Evolutionary conservation across 2,329 filamentous ascomycete species (phyloP).

Genomic region (Trematosphaeria pertusa): DNA sequence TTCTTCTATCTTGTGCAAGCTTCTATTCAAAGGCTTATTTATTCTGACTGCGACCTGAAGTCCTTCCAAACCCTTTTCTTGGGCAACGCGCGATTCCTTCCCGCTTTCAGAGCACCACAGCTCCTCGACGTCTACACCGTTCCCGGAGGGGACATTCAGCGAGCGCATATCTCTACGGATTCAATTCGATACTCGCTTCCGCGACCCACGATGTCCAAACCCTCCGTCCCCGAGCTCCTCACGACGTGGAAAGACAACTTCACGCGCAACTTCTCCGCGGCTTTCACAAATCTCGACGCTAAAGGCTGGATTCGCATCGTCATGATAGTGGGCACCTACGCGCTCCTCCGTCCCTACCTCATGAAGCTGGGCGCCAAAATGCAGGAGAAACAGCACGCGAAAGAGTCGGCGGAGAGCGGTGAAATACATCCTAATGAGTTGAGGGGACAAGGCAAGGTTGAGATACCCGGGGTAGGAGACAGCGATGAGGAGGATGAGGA

Average conservation of each 20-base stretch:
- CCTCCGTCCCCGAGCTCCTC: constrained; percentile 28
- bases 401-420: constrained; percentile 51
- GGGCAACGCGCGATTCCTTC: too few relatives aligned
- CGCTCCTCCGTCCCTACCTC: constrained; percentile 74
- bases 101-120: too few relatives aligned
- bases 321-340: constrained; percentile 74
- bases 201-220: constrained; percentile 32
- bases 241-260: constrained; percentile 46
- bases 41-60: too few relatives aligned
- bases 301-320: constrained; percentile 70
- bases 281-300: constrained; percentile 52
- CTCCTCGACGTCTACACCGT: too few relatives aligned
- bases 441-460: constrained; percentile 49
- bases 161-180: too few relatives aligned
- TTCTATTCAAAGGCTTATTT: too few relatives aligned
- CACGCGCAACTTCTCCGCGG: constrained; percentile 50
- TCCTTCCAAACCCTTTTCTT: too few relatives aligned
- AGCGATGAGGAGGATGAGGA: constrained; percentile 53
- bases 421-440: constrained; percentile 43
- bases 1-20: too few relatives aligned
- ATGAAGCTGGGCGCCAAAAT: constrained; percentile 70
- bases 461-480: constrained; percentile 61
- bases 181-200: too few relatives aligned
- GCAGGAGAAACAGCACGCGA: constrained; percentile 70
- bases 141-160: too few relatives aligned